A percentile compares a stretch with the other conserved stretches of the same genome.
phyloP scores from a whole-genome alignment of 2,329 filamentous ascomycete species.

The Fusarium sp. region DNA sequence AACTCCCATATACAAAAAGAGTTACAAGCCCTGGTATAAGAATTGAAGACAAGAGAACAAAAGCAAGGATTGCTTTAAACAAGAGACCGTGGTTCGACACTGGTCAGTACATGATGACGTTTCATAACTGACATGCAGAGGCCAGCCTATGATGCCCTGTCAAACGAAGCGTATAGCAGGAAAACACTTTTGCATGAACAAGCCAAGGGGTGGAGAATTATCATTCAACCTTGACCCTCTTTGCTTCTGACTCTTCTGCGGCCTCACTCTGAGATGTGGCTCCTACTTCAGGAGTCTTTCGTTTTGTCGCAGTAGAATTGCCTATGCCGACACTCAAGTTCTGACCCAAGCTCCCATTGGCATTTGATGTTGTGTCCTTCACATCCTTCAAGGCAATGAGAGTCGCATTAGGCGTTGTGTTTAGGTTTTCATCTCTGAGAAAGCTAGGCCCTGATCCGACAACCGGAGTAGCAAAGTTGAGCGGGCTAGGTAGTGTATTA shows the following conservation, averaged over 20 bases:
- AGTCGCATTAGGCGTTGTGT: constrained; percentile 32
- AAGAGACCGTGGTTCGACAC: constrained; percentile 3
- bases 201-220: background rate
- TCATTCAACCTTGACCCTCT: constrained; percentile 67
- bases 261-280: constrained; percentile 58
- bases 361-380: constrained; percentile 13
- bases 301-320: constrained; percentile 57
- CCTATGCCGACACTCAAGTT: constrained; percentile 41
- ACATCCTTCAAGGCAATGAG: constrained; percentile 20
- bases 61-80: constrained; percentile 29
- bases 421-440: constrained; percentile 66
- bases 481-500: constrained; percentile 90
- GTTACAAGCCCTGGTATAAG: constrained; percentile 32
- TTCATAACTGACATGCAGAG: constrained; percentile 34
- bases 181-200: constrained; percentile 30
- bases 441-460: constrained; percentile 73
- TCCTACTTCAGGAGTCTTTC: constrained; percentile 69
- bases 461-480: constrained; percentile 91
- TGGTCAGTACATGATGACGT: constrained; percentile 15
- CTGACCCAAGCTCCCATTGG: constrained; percentile 30
- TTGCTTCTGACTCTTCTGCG: constrained; percentile 62
- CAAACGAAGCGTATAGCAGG: constrained; percentile 20
- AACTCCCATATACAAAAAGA: constrained; percentile 11
- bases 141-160: constrained; percentile 38
- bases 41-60: constrained; percentile 30